Evolutionary conservation across 1,139 yeast genomes (phyloP).

Genomic region (Barnettozyma hawaiiensis): DNA sequence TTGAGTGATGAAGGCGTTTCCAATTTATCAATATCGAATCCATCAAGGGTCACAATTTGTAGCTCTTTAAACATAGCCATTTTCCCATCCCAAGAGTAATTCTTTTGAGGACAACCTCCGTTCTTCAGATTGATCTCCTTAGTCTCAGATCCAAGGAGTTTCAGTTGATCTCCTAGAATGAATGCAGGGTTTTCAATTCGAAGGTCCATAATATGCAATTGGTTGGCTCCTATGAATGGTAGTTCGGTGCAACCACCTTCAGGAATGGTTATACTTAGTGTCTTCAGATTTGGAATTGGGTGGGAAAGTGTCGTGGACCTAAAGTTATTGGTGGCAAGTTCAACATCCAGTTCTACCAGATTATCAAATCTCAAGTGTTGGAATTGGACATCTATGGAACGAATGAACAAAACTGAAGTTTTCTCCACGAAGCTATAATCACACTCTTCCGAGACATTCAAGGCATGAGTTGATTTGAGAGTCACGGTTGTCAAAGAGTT

Average conservation of each 20-base stretch:
- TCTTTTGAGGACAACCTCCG: not conserved
- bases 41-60: not conserved
- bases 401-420: not conserved
- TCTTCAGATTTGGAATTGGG: not conserved
- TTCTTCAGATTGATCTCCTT: not conserved
- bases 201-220: not conserved
- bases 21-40: not conserved
- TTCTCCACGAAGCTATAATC: not conserved
- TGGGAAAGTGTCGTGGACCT: not conserved
- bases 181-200: not conserved
- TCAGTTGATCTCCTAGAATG: not conserved
- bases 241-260: not conserved
- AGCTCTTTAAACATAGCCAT: not conserved
- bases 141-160: not conserved
- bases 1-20: not conserved
- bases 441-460: not conserved
- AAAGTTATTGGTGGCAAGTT: not conserved
- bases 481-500: not conserved
- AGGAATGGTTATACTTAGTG: not conserved
- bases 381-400: not conserved
- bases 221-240: not conserved
- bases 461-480: not conserved
- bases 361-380: not conserved
- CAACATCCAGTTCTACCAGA: not conserved
- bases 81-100: not conserved